Base-by-base conservation (phyloP, 2,329 filamentous ascomycete species). In the Aspergillus sojae region DNA sequence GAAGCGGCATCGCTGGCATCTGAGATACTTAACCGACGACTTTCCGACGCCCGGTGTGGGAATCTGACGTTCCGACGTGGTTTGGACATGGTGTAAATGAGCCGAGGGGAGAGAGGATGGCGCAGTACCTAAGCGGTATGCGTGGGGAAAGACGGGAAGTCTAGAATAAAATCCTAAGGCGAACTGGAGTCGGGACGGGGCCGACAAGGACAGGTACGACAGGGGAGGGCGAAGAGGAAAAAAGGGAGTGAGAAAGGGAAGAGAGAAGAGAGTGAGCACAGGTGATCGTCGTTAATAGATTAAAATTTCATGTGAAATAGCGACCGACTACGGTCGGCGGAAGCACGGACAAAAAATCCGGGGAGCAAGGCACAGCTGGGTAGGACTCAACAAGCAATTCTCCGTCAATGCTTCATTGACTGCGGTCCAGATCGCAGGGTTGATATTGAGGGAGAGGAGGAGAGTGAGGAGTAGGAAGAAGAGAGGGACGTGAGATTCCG, bases 21-120 rank as follows among this genome's bases (percentile, higher is more conserved):
- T 32, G 85, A 86, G 68, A 85, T 80, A 75, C 83, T 85, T 65
- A 78, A 78, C 68, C 85, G 85, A 63, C 81, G 79, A 59, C 83
- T 78, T 63, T 85, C 77, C 64, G 75, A 72, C 46, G 60, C 65
- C 61, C 75, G 80, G 72, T 86, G 84, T 67, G 83, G 82, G 75
- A 89, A 89, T 77, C 87, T 84, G 75, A 89, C 86, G 76, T 85
- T 84, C 73, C 84, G 84, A 73, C 84, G 82, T 63, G 85, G 79
- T 71, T 81, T 84, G 62, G 82, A 80, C 84, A 85, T 86, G 66
- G 67, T 74, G 67, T 57, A 62, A 67, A 67, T 65, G 60, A 59
- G 63, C 57, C 65, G 67, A 55, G 61, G 62, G 59, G 58, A 63
- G 62, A 56, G 50, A 64, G 64, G 62, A 65, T 63, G 64, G 61